Evolutionary conservation across 306 rosid genomes (phyloP).

Genomic region (Vachellia collinsii): DNA sequence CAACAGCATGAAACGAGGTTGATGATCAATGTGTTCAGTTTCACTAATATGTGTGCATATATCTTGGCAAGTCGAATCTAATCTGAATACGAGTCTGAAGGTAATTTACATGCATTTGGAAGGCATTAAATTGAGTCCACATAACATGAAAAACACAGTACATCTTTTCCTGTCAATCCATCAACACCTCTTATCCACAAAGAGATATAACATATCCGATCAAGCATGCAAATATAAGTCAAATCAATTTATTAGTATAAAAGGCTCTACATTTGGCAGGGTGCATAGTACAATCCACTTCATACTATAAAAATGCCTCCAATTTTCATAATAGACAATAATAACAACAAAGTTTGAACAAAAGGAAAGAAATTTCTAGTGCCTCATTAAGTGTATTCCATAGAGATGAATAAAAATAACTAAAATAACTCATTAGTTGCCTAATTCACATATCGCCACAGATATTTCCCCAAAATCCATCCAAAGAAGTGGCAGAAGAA

Average conservation of each 20-base stretch:
- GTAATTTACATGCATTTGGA: conserved; percentile 16
- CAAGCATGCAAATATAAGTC: conserved; percentile 1
- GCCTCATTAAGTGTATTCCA: not conserved
- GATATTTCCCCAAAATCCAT: not conserved
- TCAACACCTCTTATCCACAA: not conserved
- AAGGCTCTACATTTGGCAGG: not conserved
- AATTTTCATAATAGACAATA: not conserved
- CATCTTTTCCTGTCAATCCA: not conserved
- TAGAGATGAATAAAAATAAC: not conserved
- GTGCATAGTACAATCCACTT: not conserved
- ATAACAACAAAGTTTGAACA: conserved; percentile 9
- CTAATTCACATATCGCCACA: not conserved
- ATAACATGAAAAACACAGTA: conserved; percentile 17
- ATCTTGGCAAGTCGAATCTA: not conserved
- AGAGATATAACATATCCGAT: not conserved
- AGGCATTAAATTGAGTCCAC: conserved; percentile 13
- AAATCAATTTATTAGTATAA: not conserved
- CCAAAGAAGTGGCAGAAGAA: not conserved
- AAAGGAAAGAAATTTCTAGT: not conserved
- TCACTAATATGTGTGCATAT: not conserved
- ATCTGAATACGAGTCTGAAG: not conserved
- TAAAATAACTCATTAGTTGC: not conserved
- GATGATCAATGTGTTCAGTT: not conserved
- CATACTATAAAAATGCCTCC: conserved; percentile 6
- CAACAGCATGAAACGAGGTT: not conserved